Evolutionary conservation across 192 early-diverging fungal genomes (phyloP).

Genomic region (Entophlyctis helioformis): DNA sequence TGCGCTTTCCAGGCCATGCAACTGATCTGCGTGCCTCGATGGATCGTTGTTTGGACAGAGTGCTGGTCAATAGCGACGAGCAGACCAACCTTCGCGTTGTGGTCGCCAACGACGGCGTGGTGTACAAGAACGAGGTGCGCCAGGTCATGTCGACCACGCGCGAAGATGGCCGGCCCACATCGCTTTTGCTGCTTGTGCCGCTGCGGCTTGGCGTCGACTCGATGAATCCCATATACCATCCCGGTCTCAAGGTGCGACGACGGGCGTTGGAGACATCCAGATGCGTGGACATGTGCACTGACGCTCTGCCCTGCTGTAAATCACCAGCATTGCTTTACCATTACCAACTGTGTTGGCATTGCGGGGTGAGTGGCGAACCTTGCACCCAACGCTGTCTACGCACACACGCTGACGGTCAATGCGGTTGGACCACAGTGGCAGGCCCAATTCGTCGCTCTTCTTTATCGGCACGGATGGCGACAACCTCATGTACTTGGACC

Average conservation of each 20-base stretch:
- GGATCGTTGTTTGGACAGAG: slow-evolving; percentile 19
- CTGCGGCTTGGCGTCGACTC: slow-evolving; percentile 83
- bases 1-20: neutral
- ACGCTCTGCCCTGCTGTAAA: too few relatives aligned
- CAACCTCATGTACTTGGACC: slow-evolving; percentile 84
- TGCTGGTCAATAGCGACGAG: slow-evolving; percentile 43
- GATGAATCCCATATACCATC: slow-evolving; percentile 78
- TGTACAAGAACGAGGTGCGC: slow-evolving; percentile 63
- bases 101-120: slow-evolving; percentile 69
- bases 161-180: slow-evolving; percentile 11
- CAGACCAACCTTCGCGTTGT: slow-evolving; percentile 52
- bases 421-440: slow-evolving; percentile 39
- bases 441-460: slow-evolving; percentile 89
- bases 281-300: too few relatives aligned
- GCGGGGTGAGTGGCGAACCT: slow-evolving; percentile 71
- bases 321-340: slow-evolving; percentile 57
- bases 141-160: slow-evolving; percentile 25
- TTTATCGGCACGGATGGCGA: slow-evolving; percentile 67
- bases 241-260: slow-evolving; percentile 48
- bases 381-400: too few relatives aligned
- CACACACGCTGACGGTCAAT: too few relatives aligned
- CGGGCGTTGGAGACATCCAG: too few relatives aligned
- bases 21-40: neutral
- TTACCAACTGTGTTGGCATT: slow-evolving; percentile 76
- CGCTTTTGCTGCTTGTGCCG: slow-evolving; percentile 74